phyloP scores from a whole-genome alignment of 1,284 basidiomycete species.

The Leccinum solheimii region DNA sequence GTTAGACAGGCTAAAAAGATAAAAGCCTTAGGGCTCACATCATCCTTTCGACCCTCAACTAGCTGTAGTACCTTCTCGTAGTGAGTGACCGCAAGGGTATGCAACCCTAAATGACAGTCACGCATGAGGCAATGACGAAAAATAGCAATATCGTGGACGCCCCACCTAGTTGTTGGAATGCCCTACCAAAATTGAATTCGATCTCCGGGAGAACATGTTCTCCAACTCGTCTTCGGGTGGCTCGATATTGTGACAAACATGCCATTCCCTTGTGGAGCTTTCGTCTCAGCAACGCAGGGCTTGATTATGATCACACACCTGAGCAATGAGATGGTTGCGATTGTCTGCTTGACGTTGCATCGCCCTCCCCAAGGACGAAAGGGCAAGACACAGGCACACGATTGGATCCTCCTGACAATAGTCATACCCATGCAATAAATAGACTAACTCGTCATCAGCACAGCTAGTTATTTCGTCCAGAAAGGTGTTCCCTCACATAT shows the following conservation, averaged over 20 bases:
- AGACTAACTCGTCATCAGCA: slow-evolving; percentile 54
- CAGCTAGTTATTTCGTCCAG: neutral
- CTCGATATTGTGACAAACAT: slow-evolving; percentile 77
- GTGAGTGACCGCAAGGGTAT: slow-evolving; percentile 79
- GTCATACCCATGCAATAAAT: slow-evolving; percentile 86
- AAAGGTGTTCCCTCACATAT: slow-evolving; percentile 63
- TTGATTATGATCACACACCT: slow-evolving; percentile 44
- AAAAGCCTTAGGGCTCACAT: slow-evolving; percentile 15
- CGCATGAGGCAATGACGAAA: neutral
- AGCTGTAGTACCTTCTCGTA: slow-evolving; percentile 75
- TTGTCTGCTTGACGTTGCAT: slow-evolving; percentile 96
- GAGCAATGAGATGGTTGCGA: slow-evolving; percentile 80
- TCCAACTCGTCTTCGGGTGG: slow-evolving; percentile 46
- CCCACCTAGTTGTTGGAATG: slow-evolving; percentile 88
- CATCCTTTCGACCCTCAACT: slow-evolving; percentile 42
- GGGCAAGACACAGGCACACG: slow-evolving; percentile 78
- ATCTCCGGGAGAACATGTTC: slow-evolving; percentile 59
- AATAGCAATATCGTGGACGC: slow-evolving; percentile 9
- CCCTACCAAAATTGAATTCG: slow-evolving; percentile 90
- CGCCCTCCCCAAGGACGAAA: slow-evolving; percentile 84
- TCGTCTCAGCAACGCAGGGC: neutral
- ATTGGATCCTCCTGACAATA: slow-evolving; percentile 82
- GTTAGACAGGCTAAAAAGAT: neutral
- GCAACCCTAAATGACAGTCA: slow-evolving; percentile 54
- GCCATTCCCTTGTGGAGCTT: slow-evolving; percentile 63